Evolutionary conservation across 306 rosid genomes (phyloP).

Genomic region (Abrus precatorius): DNA sequence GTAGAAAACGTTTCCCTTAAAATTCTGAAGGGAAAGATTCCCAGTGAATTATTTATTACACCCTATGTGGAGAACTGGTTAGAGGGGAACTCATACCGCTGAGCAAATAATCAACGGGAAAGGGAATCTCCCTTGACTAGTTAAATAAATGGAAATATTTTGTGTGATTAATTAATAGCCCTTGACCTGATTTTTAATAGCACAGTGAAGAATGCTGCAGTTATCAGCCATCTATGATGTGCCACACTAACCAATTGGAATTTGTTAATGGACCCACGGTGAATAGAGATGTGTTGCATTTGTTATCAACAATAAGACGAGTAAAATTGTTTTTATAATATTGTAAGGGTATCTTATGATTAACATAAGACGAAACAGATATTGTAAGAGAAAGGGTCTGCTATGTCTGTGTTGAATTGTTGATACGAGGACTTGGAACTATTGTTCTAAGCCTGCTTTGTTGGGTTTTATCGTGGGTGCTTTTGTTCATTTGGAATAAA

Average conservation of each 20-base stretch:
- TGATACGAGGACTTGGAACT: not conserved
- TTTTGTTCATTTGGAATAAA: not conserved
- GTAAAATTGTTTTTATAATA: constrained; percentile 11
- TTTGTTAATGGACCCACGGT: constrained; percentile 44
- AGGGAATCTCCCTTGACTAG: constrained; percentile 42
- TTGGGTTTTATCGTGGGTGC: not conserved
- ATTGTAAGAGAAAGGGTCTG: not conserved
- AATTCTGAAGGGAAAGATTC: constrained; percentile 45
- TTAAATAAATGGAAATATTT: constrained; percentile 47
- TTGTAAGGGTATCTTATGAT: constrained; percentile 8
- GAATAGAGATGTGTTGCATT: constrained; percentile 40
- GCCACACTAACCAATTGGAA: constrained; percentile 44
- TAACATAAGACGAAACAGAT: constrained; percentile 1
- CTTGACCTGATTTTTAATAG: constrained; percentile 23
- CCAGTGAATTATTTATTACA: constrained; percentile 29
- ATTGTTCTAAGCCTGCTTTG: not conserved
- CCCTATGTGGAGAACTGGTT: not conserved
- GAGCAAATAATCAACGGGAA: constrained; percentile 39
- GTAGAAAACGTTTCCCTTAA: not conserved
- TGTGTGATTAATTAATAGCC: constrained; percentile 30
- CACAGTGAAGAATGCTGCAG: constrained; percentile 38
- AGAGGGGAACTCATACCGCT: constrained; percentile 34
- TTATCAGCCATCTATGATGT: constrained; percentile 40
- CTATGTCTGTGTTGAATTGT: constrained; percentile 1
- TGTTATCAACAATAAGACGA: constrained; percentile 36